Evolutionary conservation across 148 eudicot species (phyloP).

Genomic region (Diospyros kaki): DNA sequence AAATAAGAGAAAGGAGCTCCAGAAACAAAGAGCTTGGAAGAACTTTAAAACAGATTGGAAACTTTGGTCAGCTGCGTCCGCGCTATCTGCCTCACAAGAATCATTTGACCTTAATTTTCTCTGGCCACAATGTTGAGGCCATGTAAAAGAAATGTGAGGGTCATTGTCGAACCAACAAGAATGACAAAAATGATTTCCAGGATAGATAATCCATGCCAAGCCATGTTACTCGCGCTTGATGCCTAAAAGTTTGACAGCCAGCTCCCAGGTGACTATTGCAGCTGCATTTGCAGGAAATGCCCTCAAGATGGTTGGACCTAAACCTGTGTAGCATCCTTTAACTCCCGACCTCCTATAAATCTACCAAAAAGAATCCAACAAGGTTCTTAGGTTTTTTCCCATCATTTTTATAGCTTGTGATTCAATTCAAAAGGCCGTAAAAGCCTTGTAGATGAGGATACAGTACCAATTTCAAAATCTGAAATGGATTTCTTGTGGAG

Average conservation of each 20-base stretch:
- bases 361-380: constrained; percentile 34
- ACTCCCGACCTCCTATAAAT: constrained; percentile 70
- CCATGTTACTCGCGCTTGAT: constrained; percentile 43
- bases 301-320: constrained; percentile 79
- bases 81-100: constrained; percentile 2
- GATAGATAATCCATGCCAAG: not conserved
- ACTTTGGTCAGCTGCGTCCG: not conserved
- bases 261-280: constrained; percentile 89
- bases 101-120: not conserved
- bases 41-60: not conserved
- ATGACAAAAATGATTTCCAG: constrained; percentile 11
- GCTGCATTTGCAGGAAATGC: constrained; percentile 98
- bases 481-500: constrained; percentile 62
- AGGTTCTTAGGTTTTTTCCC: constrained; percentile 1
- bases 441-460: not conserved
- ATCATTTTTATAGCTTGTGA: not conserved
- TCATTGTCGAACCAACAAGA: constrained; percentile 5
- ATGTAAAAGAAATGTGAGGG: not conserved
- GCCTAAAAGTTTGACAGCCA: constrained; percentile 73
- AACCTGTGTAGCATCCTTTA: constrained; percentile 85
- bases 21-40: not conserved
- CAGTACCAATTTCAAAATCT: constrained; percentile 51
- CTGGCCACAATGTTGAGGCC: constrained; percentile 9
- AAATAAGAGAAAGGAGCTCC: not conserved
- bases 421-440: not conserved